Base-by-base conservation (phyloP, 306 rosid species). In the Prunus padus region DNA sequence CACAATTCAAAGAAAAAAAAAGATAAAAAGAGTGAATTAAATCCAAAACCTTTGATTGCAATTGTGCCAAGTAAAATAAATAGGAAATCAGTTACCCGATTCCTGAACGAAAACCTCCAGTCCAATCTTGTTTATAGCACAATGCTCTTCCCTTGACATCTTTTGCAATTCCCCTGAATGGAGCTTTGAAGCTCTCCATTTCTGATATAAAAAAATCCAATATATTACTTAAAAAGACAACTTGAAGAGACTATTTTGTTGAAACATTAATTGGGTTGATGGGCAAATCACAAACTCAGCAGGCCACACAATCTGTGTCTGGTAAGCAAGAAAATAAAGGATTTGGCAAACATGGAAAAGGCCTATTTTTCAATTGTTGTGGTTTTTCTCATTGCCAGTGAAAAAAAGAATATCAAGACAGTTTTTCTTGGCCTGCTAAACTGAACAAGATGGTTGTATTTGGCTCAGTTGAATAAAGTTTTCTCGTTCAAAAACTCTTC, bases 101-200 rank as follows among this genome's bases (percentile, higher is more conserved):
- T 83, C 98, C 97, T 40, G 97, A 80, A 67, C 65, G 44, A 62
- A 85, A 55, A 74, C 91, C 94, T 56, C 65, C 76, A 77, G 59
- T 30, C 98, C 98, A 93, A 84, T 91, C 98, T 67, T 91, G 91
- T 79, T 79, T 86, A 18, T 93, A 93, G 77, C 79, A 84, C 55
- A 74, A n/a, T 7, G 80, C 77, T 87, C 98, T 87, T 84, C 89
- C 91, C 66, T 79, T 72, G 76, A 88, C 37, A 78, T 93, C 97
- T 1, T 67, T 68, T 8, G 80, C 77, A 74, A 88, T 81, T 46
- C 98, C 98, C 71, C 83, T 83, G 81, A 88, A 88, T 75, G 92
- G 94, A 78, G 83, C 33, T 82, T 70, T 82, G 5, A 88, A 40
- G 71, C 65, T 73, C 83, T 83, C 86, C 98, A 90, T 90, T 59